Evolutionary conservation across 495 filamentous ascomycete genomes (phyloP).

Genomic region (Ascobolus immersus): DNA sequence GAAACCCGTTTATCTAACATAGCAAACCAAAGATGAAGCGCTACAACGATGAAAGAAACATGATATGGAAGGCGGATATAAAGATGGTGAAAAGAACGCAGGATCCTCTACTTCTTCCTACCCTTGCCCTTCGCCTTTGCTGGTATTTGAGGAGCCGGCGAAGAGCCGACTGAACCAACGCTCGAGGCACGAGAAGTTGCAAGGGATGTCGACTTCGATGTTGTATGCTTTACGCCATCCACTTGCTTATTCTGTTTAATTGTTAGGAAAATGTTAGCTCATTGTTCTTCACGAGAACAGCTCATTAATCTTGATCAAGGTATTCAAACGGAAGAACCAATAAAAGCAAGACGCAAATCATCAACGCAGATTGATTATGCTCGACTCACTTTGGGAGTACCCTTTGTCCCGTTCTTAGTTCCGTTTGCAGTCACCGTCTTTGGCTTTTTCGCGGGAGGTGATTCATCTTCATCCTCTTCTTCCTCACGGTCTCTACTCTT

Average conservation of each 20-base stretch:
- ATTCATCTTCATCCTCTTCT: slow-evolving; percentile 44
- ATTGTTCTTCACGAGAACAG: too few relatives aligned
- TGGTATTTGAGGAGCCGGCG: slow-evolving; percentile 20
- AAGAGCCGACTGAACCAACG: slow-evolving; percentile 29
- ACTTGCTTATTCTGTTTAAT: slow-evolving; percentile 35
- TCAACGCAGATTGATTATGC: too few relatives aligned
- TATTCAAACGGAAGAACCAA: neutral
- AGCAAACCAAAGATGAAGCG: too few relatives aligned
- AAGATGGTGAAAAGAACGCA: too few relatives aligned
- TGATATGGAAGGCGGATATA: too few relatives aligned
- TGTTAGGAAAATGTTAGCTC: too few relatives aligned
- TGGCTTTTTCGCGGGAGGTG: slow-evolving; percentile 73
- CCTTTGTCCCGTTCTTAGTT: slow-evolving; percentile 24
- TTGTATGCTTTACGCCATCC: slow-evolving; percentile 32
- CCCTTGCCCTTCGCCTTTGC: slow-evolving; percentile 28
- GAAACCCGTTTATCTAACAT: too few relatives aligned
- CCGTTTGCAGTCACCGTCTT: slow-evolving; percentile 30
- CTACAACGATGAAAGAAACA: too few relatives aligned
- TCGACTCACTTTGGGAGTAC: slow-evolving; percentile 27
- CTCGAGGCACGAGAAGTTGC: slow-evolving; percentile 30
- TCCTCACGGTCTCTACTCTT: slow-evolving; percentile 41
- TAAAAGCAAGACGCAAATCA: too few relatives aligned
- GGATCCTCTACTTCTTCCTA: slow-evolving; percentile 32
- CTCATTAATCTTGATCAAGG: slow-evolving; percentile 9
- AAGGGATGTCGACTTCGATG: slow-evolving; percentile 22